These are phyloP conservation scores for Urtica urens DNA, from an alignment of 306 rosid species.

Conservation along the genomic window DNA sequence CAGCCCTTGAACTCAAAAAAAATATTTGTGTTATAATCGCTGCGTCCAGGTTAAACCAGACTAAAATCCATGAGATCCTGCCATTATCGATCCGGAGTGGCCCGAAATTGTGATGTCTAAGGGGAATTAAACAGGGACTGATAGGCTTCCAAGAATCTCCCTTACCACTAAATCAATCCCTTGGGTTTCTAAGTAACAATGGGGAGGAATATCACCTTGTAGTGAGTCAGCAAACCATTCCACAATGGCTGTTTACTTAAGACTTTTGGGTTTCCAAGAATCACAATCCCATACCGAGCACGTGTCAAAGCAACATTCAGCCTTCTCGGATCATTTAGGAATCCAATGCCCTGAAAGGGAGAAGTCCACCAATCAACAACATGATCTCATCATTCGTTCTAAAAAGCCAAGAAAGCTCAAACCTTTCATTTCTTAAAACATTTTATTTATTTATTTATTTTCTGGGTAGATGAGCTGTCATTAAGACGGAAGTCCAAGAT, in stretches of 20 bases:
- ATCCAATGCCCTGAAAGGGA: conserved; percentile 78
- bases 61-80: too few species aligned
- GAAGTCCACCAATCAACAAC: conserved; percentile 14
- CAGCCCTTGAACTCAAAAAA: too few species aligned
- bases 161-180: too few species aligned
- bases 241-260: conserved; percentile 95
- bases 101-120: too few species aligned
- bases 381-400: neutral
- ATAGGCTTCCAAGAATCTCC: too few species aligned
- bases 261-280: conserved; percentile 97
- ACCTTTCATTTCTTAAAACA: neutral
- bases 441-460: neutral
- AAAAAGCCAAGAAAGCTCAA: neutral
- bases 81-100: too few species aligned
- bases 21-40: too few species aligned
- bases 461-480: neutral
- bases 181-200: too few species aligned
- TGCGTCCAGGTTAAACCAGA: too few species aligned
- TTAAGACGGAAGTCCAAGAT: neutral
- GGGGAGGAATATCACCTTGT: conserved; percentile 49
- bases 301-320: conserved; percentile 97
- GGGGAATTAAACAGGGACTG: too few species aligned
- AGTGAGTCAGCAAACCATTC: conserved; percentile 94
- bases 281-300: conserved; percentile 96
- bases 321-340: conserved; percentile 93